phyloP scores from a whole-genome alignment of 805 yeast species.

The Schwanniomyces polymorphus region DNA sequence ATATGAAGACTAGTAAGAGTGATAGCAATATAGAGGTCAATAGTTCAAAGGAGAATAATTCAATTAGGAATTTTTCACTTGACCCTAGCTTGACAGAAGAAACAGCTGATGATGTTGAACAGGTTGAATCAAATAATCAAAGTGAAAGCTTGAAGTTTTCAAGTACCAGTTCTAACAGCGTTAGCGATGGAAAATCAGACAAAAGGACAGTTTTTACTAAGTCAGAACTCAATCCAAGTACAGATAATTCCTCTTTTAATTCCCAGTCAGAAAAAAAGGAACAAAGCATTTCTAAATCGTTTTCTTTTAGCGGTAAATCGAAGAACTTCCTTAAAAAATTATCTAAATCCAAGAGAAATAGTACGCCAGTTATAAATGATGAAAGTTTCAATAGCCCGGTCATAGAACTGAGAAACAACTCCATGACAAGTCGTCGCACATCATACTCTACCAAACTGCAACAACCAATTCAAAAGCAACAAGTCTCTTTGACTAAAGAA shows the following conservation, averaged over 20 bases:
- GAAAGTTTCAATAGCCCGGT: constrained; percentile 7
- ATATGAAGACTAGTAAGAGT: not conserved
- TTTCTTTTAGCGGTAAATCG: constrained; percentile 27
- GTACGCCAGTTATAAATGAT: constrained; percentile 11
- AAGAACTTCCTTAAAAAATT: constrained; percentile 33
- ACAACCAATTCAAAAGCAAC: constrained; percentile 10
- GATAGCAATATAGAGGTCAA: not conserved
- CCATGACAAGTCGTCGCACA: not conserved
- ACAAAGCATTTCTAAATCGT: constrained; percentile 19
- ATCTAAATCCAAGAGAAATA: constrained; percentile 26
- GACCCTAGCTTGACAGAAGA: not conserved
- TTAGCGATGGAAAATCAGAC: not conserved
- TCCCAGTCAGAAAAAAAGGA: constrained; percentile 9
- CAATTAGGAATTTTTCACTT: not conserved
- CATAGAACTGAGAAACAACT: constrained; percentile 9
- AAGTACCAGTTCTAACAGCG: not conserved
- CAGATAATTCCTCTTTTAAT: not conserved
- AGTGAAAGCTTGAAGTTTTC: not conserved
- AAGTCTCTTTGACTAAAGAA: constrained; percentile 49
- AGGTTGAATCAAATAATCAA: not conserved
- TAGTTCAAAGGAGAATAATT: not conserved
- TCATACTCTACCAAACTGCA: not conserved
- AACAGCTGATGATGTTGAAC: not conserved
- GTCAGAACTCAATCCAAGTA: not conserved
- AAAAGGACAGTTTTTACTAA: not conserved